Evolutionary conservation across 2,329 filamentous ascomycete genomes (phyloP).

Genomic region (Ophiognomonia clavigignenti-juglandacearum): DNA sequence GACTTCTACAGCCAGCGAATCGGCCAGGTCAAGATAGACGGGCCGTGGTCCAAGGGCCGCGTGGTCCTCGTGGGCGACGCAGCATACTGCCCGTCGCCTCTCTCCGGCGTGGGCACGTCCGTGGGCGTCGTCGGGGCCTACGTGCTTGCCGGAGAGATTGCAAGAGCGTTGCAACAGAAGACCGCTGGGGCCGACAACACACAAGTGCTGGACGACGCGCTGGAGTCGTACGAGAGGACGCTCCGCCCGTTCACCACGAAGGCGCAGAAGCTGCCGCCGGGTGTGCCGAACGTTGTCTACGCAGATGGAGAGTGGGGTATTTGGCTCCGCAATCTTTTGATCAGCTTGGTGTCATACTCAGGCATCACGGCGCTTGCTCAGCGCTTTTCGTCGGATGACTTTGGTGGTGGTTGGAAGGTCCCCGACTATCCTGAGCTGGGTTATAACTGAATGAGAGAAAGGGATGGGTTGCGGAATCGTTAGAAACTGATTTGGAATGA

Average conservation of each 20-base stretch:
- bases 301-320: constrained; percentile 12
- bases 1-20: constrained; percentile 44
- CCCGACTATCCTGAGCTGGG: constrained; percentile 12
- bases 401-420: constrained; percentile 10
- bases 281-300: constrained; percentile 1
- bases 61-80: constrained; percentile 52
- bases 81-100: constrained; percentile 41
- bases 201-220: constrained; percentile 25
- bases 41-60: constrained; percentile 37
- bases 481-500: too few species aligned
- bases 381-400: constrained; percentile 8
- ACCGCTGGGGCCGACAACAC: constrained; percentile 1
- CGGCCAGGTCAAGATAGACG: constrained; percentile 38
- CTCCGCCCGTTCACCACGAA: constrained; percentile 40
- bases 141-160: constrained; percentile 50
- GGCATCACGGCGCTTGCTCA: constrained; percentile 1
- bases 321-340: constrained; percentile 7
- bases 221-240: constrained; percentile 37
- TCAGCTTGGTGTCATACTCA: neutral
- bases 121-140: constrained; percentile 46
- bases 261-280: constrained; percentile 28
- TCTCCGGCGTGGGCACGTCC: constrained; percentile 49
- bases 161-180: constrained; percentile 19
- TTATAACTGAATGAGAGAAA: neutral
- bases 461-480: neutral